A percentile compares a stretch with the other conserved stretches of the same genome.
phyloP scores from a whole-genome alignment of 495 filamentous ascomycete species.

The Aspergillus biplanus region DNA sequence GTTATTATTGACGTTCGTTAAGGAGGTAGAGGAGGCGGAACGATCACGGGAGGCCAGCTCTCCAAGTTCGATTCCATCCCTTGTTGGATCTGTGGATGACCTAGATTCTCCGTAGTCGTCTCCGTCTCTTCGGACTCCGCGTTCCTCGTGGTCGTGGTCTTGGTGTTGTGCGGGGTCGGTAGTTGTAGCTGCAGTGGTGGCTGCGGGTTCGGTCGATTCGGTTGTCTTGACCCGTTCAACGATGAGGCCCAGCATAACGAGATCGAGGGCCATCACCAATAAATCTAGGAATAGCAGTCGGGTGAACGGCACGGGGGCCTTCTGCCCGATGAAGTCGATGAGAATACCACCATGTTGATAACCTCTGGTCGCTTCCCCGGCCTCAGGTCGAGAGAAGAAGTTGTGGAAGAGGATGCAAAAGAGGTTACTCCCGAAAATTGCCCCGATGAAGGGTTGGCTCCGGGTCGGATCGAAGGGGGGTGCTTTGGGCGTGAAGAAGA shows the following conservation, averaged over 20 bases:
- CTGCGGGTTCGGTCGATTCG: slow-evolving; percentile 19
- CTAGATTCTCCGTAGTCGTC: neutral
- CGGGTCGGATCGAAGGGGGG: slow-evolving; percentile 63
- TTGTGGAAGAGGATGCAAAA: slow-evolving; percentile 75
- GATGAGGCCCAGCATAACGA: slow-evolving; percentile 74
- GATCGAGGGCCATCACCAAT: slow-evolving; percentile 66
- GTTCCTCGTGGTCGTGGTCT: slow-evolving; percentile 72
- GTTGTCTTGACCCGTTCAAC: slow-evolving; percentile 65
- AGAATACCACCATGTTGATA: slow-evolving; percentile 85
- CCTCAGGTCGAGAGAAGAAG: slow-evolving; percentile 62
- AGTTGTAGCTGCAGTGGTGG: slow-evolving; percentile 6
- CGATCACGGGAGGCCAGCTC: slow-evolving; percentile 17
- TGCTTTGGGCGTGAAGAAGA: slow-evolving; percentile 81
- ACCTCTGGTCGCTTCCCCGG: slow-evolving; percentile 74
- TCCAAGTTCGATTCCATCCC: slow-evolving; percentile 29
- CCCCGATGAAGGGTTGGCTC: slow-evolving; percentile 68
- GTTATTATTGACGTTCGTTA: slow-evolving; percentile 8
- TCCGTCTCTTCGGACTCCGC: slow-evolving; percentile 38
- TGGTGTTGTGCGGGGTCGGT: slow-evolving; percentile 40
- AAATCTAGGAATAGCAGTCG: slow-evolving; percentile 68
- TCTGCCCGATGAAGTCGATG: slow-evolving; percentile 87
- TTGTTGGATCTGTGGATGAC: slow-evolving; percentile 6
- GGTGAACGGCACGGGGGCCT: slow-evolving; percentile 68
- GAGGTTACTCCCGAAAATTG: slow-evolving; percentile 70
- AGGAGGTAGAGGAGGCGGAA: neutral